These are phyloP conservation scores for Fagopyrum tataricum DNA, from an alignment of 148 eudicot genomes.

Conservation along the genomic window DNA sequence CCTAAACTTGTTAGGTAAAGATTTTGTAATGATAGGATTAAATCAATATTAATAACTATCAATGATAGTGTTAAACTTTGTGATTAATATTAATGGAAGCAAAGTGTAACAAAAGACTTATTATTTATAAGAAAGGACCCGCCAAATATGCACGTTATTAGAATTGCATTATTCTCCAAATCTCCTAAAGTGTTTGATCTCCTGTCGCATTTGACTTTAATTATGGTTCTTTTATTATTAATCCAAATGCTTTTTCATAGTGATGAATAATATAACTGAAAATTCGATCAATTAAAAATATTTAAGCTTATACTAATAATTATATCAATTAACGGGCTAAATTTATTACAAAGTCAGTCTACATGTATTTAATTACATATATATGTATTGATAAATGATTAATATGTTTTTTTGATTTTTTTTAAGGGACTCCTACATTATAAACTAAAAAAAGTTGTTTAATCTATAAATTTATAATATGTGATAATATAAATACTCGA, in stretches of 20 bases:
- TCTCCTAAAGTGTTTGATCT: not conserved
- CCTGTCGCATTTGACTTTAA: not conserved
- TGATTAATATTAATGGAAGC: not conserved
- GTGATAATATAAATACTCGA: no score
- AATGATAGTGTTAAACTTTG: not conserved
- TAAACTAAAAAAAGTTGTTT: no score
- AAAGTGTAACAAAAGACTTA: not conserved
- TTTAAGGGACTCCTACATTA: no score
- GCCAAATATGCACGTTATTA: not conserved
- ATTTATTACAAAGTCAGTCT: not conserved
- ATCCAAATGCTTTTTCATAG: not conserved
- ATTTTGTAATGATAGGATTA: not conserved
- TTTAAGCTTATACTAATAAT: no score
- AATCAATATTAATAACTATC: not conserved
- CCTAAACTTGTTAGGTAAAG: not conserved
- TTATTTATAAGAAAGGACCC: not conserved
- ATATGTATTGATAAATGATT: not conserved
- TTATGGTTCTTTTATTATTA: not conserved
- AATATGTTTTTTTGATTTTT: no score
- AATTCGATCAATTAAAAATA: no score
- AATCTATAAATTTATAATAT: no score
- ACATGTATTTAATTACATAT: not conserved
- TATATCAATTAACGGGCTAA: no score
- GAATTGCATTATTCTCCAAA: not conserved
- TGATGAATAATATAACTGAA: not conserved